These are phyloP conservation scores for Fraxinus baroniana DNA, from an alignment of 305 asterid species.

Conservation along the genomic window DNA sequence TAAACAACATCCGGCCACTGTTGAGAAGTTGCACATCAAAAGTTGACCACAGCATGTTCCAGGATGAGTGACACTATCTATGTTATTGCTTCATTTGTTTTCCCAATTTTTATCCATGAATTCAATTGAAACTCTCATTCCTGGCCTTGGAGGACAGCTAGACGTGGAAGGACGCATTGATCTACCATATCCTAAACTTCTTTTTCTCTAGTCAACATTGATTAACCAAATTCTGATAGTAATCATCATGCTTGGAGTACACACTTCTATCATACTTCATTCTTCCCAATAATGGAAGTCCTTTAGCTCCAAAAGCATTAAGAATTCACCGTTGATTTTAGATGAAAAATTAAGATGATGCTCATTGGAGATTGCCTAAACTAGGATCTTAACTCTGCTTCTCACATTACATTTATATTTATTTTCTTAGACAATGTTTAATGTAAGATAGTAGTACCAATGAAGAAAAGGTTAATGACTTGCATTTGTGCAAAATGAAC, in stretches of 20 bases:
- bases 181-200: background rate
- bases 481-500: background rate
- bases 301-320: background rate
- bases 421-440: background rate
- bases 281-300: background rate
- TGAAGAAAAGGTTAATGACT: background rate
- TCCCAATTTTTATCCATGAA: background rate
- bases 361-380: background rate
- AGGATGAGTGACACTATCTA: background rate
- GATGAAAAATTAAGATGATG: background rate
- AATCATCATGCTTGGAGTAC: background rate
- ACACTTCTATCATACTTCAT: background rate
- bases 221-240: background rate
- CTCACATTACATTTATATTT: background rate
- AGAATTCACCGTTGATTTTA: background rate
- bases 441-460: background rate
- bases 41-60: background rate
- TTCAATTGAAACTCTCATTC: background rate
- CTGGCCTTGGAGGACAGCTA: background rate
- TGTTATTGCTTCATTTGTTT: background rate
- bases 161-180: background rate
- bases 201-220: background rate
- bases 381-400: background rate
- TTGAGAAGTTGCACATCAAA: background rate
- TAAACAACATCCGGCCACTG: background rate